Base-by-base conservation (phyloP, 2,329 filamentous ascomycete genomes). In the Stagonosporopsis tanaceti region DNA sequence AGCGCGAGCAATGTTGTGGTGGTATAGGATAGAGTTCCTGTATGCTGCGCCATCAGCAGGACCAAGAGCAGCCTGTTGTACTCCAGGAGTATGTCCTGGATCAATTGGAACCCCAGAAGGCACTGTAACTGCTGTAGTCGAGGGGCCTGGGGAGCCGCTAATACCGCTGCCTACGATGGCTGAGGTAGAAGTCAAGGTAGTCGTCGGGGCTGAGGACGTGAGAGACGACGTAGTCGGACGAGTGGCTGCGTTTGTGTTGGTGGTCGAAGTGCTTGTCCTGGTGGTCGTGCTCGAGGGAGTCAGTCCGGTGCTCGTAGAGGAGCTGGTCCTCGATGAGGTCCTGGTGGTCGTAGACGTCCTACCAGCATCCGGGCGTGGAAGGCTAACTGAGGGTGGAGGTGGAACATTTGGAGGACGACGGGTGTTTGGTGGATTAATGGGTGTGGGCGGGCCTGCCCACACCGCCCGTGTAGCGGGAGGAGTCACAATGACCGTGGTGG, bases 1-100 rank as follows among this genome's bases (percentile, higher is more conserved):
- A 71, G 82, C 76, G 62, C 95, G 93, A 79, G 95, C 91, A 50
- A 89, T 70, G 80, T 97, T 97, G 88, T 98, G 95, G 74, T 91
- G 86, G 68, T 88, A 81, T 47, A 94, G 61, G 17, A 75, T 62
- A 12, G 69, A 64, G 41, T 66, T 64, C 41, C 71, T 39, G 50
- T 76, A 76, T n/a, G 70, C 70, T 3, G 50, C 17, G 15, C 68
- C 70, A 15, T 61, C 52, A 11, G 61, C 61, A 27, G 28, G 17
- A 7, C 25, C 34, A 11, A 74, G 63, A 17, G 61, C 61, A 9
- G 70, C 71, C 46, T 76, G 70, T 28, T 50, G 50, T 11, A 38
- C 41, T 12, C 74, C 73, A 35, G 66, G 53, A 6, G 48, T 53
- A 44, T 67, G 70, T 30, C 48, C 52, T n/a, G 51, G 51, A 6